Conservation (phyloP, 2,329 filamentous ascomycete species). For the Chalara sp. region DNA sequence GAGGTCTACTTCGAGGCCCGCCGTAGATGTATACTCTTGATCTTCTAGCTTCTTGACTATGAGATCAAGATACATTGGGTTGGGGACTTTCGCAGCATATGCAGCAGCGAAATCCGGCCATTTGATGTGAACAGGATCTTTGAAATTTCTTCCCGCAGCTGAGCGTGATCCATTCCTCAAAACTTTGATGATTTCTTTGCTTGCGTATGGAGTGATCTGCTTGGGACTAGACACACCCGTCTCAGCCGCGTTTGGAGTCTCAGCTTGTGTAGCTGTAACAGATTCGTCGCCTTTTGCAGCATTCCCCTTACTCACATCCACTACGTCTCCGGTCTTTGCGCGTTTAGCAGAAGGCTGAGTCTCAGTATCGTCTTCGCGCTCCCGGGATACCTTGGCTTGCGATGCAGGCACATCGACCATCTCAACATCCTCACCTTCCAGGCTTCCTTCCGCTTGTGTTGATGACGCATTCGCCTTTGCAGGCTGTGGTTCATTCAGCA, state of each 20-base stretch:
- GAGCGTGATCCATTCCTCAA: constrained; percentile 79
- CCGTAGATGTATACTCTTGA: constrained; percentile 57
- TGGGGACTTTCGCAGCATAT: constrained; percentile 59
- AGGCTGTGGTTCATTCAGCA: too few species aligned
- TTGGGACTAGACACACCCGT: not conserved
- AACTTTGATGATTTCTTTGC: constrained; percentile 56
- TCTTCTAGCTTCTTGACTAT: constrained; percentile 77
- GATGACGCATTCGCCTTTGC: not conserved
- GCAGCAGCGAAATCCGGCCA: constrained; percentile 72
- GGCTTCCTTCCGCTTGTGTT: not conserved
- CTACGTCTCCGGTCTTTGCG: constrained; percentile 59
- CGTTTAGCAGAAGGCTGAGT: constrained; percentile 71
- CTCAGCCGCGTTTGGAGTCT: constrained; percentile 13
- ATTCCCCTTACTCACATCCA: constrained; percentile 3
- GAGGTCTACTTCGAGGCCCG: constrained; percentile 68
- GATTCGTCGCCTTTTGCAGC: not conserved
- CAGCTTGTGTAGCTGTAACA: constrained; percentile 20
- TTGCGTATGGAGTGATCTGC: constrained; percentile 50
- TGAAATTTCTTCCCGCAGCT: constrained; percentile 70
- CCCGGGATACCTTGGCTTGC: constrained; percentile 57
- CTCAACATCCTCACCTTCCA: constrained; percentile 18
- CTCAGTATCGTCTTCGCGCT: constrained; percentile 67
- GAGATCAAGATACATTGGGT: constrained; percentile 77
- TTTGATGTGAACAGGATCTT: constrained; percentile 67
- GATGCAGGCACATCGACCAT: constrained; percentile 26